Evolutionary conservation across 306 rosid genomes (phyloP), one percentile per base, ranked within the genome.

Genomic region (Elaeagnus macrophylla): DNA sequence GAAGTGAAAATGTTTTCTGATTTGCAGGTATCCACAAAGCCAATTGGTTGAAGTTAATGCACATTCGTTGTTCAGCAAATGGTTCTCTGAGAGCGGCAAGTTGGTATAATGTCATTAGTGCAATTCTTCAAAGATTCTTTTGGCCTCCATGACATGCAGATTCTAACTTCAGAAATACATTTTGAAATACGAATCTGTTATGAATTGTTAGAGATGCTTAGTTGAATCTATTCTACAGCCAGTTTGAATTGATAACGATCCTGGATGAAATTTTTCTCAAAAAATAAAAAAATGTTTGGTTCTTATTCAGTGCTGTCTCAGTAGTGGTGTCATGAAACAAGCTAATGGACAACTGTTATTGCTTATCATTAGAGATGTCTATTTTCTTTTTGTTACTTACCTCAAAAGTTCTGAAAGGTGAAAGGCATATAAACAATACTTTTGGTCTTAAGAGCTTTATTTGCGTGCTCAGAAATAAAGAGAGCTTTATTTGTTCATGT

Each of bases 61-160:
- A 62, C 99, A 91, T 79, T 91, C 99, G 59, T 75, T 91, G 74
- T 91, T 91, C 80, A 87, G 96, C 65, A 91, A 91, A 91, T 91
- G 99, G 99, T 91, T 91, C 79, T 91, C 99, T 0, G 99, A 84
- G 82, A 91, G 99, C 47, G 99, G 99, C 68, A 91, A 91, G 85
- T 78, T 91, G 96, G 99, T 91, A 87, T 53, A 79, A 67, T 15
- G 46, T 43, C 20, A 54, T 61, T 65, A 15, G 56, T 50, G 17
- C 11, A 36, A 53, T 43, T 51, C 51, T 20, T 59, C 25, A 39
- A 57, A 12, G 32, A n/a, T 66, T 25, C 43, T 56, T 73, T 47
- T 16, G 60, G 68, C 44, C 55, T 67, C 50, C 48, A 20, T 12
- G 25, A 35, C 63, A 38, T 14, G 18, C 41, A n/a, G 36, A 15